Evolutionary conservation across 1,284 basidiomycete species (phyloP), one percentile per base, ranked within the genome.

Genomic region (Dichomitus squalens): DNA sequence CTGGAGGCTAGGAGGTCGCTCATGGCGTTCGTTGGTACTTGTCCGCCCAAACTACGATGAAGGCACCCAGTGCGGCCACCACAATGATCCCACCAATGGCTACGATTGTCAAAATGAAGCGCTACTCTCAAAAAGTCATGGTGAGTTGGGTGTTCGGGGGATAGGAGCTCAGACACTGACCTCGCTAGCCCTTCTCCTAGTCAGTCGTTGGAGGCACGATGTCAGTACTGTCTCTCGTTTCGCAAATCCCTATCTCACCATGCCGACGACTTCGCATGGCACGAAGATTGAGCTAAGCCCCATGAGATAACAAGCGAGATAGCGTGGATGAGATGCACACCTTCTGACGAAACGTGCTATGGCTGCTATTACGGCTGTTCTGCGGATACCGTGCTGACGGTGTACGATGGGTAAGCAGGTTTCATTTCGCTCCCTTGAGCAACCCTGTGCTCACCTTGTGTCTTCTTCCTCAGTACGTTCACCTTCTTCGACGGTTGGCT

Each of bases 41-140:
- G 20, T 16, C 43, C n/a, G 27, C 55, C 55, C 44, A 49, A 6
- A 52, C 46, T 6, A 57, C 16, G 16, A 47, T 25, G n/a, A 34
- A 34, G n/a, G 29, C 33, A 21, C 25, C 41, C 7, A 52, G 31
- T 7, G 44, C 44, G 23, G 49, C 29, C 44, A 46, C 41, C 11
- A 27, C 41, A 23, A 57, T 18, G 23, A 57, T 31, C n/a, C 31
- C 34, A 11, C 36, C 46, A 27, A 57, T 25, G 16, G 44, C 43
- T 9, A 49, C 8, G 25, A 21, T 35, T 7, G 43, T 18, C 16
- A 52, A n/a, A 18, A 44, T 21, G 16, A 21, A 44, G 41, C 41
- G 41, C 41, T 44, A 44, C 7, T n/a, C 7, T 21, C 16, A 7
- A 25, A 16, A 6, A 4, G 21, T 25, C 21, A 5, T 3, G 25